These are phyloP conservation scores for Coniochaeta sp. DNA, from an alignment of 2,329 filamentous ascomycete species.

Conservation along the genomic window DNA sequence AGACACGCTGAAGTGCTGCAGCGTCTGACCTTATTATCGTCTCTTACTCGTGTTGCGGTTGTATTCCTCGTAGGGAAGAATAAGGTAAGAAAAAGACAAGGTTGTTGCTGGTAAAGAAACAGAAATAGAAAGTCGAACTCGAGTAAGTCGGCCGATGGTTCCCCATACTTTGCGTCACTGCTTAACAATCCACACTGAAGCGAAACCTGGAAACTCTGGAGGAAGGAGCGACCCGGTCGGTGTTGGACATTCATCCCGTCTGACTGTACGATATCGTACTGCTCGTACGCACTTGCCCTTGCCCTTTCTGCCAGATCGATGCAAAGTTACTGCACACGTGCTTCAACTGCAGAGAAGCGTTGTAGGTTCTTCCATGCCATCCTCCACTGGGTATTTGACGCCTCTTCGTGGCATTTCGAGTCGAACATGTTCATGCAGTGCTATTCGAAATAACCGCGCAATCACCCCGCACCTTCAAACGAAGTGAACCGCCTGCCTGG, in stretches of 20 bases:
- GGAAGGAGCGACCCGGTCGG: too few relatives aligned
- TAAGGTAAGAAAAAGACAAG: too few relatives aligned
- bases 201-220: neutral
- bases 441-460: conserved; percentile 2
- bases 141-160: neutral
- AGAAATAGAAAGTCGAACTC: too few relatives aligned
- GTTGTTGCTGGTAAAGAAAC: too few relatives aligned
- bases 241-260: too few relatives aligned
- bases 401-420: neutral
- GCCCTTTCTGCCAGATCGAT: neutral
- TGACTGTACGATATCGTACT: neutral
- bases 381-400: too few relatives aligned
- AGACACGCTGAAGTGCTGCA: too few relatives aligned
- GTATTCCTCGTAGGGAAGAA: too few relatives aligned
- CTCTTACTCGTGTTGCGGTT: too few relatives aligned
- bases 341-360: too few relatives aligned
- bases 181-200: neutral
- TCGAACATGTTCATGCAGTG: neutral
- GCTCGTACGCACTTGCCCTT: neutral
- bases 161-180: neutral
- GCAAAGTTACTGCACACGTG: neutral
- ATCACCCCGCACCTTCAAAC: neutral
- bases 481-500: conserved; percentile 1
- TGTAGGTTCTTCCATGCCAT: too few relatives aligned
- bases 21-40: too few relatives aligned